phyloP scores from a whole-genome alignment of 2,329 filamentous ascomycete genomes.

The Apiospora arundinis region DNA sequence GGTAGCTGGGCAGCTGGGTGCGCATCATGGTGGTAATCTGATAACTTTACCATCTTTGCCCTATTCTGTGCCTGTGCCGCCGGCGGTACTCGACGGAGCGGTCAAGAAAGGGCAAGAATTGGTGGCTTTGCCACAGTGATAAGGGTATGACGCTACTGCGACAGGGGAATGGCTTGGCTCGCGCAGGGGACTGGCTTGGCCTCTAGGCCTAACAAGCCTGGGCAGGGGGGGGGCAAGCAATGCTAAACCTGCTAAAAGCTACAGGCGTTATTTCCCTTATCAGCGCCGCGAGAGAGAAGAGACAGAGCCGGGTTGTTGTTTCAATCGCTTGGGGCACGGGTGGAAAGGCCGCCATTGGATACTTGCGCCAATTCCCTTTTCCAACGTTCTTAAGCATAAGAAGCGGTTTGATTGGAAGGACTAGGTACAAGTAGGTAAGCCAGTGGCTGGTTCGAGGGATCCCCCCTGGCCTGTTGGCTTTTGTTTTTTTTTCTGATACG shows the following conservation, averaged over 20 bases:
- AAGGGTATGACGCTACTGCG: slow-evolving; percentile 12
- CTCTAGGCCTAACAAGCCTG: no score
- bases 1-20: background rate
- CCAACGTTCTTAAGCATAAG: background rate
- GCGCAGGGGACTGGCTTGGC: background rate
- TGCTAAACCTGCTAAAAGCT: background rate
- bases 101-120: background rate
- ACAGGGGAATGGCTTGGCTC: background rate
- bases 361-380: slow-evolving; percentile 10
- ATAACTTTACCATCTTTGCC: background rate
- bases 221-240: background rate
- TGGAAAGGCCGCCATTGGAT: slow-evolving; percentile 12
- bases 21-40: slow-evolving; percentile 17
- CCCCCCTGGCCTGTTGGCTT: background rate
- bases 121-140: background rate
- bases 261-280: slow-evolving; percentile 12
- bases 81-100: background rate
- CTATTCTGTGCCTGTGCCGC: background rate
- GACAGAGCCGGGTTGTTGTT: background rate
- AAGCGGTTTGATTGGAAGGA: slow-evolving; percentile 1
- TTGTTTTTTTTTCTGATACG: background rate
- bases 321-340: no score
- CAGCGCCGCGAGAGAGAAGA: background rate
- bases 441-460: background rate
- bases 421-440: background rate